Percentiles rank a stretch among this genome's conserved stretches.
These are phyloP conservation scores for Stephanodiscus minutulus DNA, from an alignment of 108 stramenopile species.

Conservation along the genomic window DNA sequence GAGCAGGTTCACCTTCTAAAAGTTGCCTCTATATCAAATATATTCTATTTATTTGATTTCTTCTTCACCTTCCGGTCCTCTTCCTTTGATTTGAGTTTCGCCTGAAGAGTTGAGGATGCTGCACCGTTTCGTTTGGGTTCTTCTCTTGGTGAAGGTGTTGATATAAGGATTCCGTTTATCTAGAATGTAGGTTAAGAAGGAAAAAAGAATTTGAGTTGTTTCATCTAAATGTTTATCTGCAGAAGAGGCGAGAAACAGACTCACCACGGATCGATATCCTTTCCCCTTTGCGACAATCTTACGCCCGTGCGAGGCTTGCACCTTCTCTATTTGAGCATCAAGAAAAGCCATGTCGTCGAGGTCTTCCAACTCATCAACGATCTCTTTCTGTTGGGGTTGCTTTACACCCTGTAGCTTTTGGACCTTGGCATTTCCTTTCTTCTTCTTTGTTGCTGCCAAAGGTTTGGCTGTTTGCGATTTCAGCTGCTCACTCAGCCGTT, in stretches of 20 bases:
- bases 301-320: slow-evolving; percentile 82
- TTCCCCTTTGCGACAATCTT: slow-evolving; percentile 66
- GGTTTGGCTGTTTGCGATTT: slow-evolving; percentile 10
- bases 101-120: slow-evolving; percentile 51
- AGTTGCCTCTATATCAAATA: no score
- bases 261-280: slow-evolving; percentile 65
- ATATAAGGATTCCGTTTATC: slow-evolving; percentile 71
- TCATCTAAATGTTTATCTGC: background rate
- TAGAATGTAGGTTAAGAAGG: background rate
- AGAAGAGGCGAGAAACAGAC: background rate
- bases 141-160: slow-evolving; percentile 51
- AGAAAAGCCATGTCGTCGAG: slow-evolving; percentile 89
- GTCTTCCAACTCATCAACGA: slow-evolving; percentile 48
- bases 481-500: slow-evolving; percentile 32
- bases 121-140: slow-evolving; percentile 41
- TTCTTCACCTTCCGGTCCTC: slow-evolving; percentile 66
- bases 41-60: slow-evolving; percentile 46
- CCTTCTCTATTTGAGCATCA: slow-evolving; percentile 76
- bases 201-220: background rate
- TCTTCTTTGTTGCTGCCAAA: slow-evolving; percentile 32
- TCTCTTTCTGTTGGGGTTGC: slow-evolving; percentile 18
- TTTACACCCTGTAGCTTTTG: slow-evolving; percentile 53
- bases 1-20: no score
- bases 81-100: slow-evolving; percentile 66
- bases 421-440: slow-evolving; percentile 44